Base-by-base conservation (phyloP, 345 rosid species). In the Psidium guajava region DNA sequence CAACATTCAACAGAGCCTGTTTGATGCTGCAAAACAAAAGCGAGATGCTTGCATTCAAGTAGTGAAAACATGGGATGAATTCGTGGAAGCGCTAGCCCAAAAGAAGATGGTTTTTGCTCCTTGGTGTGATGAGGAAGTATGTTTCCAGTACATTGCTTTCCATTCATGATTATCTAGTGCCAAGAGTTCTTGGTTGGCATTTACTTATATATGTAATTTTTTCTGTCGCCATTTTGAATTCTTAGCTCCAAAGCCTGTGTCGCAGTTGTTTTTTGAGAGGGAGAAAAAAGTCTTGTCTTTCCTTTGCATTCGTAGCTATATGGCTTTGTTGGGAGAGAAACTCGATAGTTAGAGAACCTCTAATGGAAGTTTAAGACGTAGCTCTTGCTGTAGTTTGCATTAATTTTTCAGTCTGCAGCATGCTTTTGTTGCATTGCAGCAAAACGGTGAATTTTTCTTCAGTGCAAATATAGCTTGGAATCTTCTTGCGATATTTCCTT, bases 111-210 rank as follows among this genome's bases (percentile, higher is more conserved):
- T 97, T 88, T 91, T 97, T 86, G 98, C 99, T 88, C 96, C 99
- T 40, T 97, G 99, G 99, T 95, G 99, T 83, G 98, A 96, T 82
- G 98, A 96, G 87, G 96, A 95, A 97, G 99, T 95, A 89, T 81
- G 82, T 55, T 82, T 55, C 18, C 58, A 52, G 57, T 27, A 27
- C 83, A 82, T 51, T 82, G 55, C 59, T 53, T 82, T 27, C 42
- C 47, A 82, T 49, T 18, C 10, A 0, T 82, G 44, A 82, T 82
- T 82, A 82, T 82, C 83, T 82, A 28, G 59, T 82, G 83, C 22
- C 13, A 2, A 69, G 47, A 36, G 47, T 69, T 69, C 47, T 69
- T 64, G 75, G 75, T 32, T 64, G 75, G 75, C 75, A 64, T 64
- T 28, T 61, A 28, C 74, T 28, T 28, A 14, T 61, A 1, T 28